A percentile compares a stretch with the other conserved stretches of the same genome.
Evolutionary conservation across 225 moss, liverwort and hornwort genomes (phyloP).

Genomic region (Asterella californica): DNA sequence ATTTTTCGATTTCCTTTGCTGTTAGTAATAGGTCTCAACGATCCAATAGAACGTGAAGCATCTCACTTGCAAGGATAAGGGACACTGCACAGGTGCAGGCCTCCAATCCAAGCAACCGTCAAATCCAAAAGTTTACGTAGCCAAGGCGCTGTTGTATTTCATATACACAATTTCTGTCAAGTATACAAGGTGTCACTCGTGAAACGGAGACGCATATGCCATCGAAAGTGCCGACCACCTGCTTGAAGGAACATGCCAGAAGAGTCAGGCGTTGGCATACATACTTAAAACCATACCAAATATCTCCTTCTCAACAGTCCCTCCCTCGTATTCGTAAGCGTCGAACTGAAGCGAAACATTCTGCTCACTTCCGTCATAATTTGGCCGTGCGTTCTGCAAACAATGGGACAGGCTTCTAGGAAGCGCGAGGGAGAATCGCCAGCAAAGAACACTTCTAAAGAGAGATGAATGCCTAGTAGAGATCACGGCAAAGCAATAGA

Average conservation of each 20-base stretch:
- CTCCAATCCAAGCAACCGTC: slow-evolving; percentile 15
- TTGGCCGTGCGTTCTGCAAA: no score
- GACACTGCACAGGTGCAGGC: slow-evolving; percentile 21
- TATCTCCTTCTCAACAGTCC: no score
- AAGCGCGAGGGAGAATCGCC: no score
- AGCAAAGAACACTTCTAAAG: no score
- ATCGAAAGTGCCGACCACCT: slow-evolving; percentile 13
- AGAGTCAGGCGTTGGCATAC: background rate
- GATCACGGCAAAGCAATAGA: no score
- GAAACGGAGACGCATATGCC: slow-evolving; percentile 16
- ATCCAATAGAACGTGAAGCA: slow-evolving; percentile 11
- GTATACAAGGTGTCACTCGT: slow-evolving; percentile 5
- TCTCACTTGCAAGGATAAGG: slow-evolving; percentile 20
- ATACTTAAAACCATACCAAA: background rate
- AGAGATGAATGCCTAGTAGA: no score
- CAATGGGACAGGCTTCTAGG: no score
- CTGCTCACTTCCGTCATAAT: no score
- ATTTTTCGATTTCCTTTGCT: background rate
- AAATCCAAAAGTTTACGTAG: slow-evolving; percentile 8
- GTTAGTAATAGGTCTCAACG: slow-evolving; percentile 8
- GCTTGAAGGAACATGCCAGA: background rate
- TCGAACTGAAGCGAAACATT: no score
- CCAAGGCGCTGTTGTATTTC: background rate
- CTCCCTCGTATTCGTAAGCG: no score
- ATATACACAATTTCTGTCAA: background rate